Evolutionary conservation across 805 yeast species (phyloP).

Genomic region (Monosporozyma solicola): DNA sequence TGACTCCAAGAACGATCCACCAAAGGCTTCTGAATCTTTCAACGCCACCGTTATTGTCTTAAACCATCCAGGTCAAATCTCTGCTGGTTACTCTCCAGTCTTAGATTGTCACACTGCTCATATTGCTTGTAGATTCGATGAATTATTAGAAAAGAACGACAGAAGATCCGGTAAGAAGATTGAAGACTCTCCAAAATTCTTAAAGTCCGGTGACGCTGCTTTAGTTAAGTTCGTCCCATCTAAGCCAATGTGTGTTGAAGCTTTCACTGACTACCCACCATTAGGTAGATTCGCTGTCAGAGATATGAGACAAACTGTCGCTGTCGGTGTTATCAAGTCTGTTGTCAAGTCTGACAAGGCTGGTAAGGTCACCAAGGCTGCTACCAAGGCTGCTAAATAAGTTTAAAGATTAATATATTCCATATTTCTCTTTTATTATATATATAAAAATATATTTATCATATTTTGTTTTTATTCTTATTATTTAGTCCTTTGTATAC

Average conservation of each 20-base stretch:
- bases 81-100: slow-evolving; percentile 88
- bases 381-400: slow-evolving; percentile 36
- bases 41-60: slow-evolving; percentile 72
- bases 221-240: slow-evolving; percentile 82
- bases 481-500: slow-evolving; percentile 7
- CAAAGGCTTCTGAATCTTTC: slow-evolving; percentile 71
- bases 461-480: slow-evolving; percentile 12
- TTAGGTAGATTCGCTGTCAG: slow-evolving; percentile 97
- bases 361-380: slow-evolving; percentile 96
- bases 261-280: slow-evolving; percentile 92
- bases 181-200: slow-evolving; percentile 85
- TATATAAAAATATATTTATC: slow-evolving; percentile 6
- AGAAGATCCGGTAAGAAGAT: slow-evolving; percentile 87
- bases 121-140: slow-evolving; percentile 82
- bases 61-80: slow-evolving; percentile 88
- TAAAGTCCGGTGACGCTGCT: slow-evolving; percentile 96
- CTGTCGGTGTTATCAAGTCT: slow-evolving; percentile 97
- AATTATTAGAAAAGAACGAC: slow-evolving; percentile 76
- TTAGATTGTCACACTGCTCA: slow-evolving; percentile 91
- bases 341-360: slow-evolving; percentile 81
- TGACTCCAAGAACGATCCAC: slow-evolving; percentile 86
- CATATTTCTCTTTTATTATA: slow-evolving; percentile 2
- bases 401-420: neutral
- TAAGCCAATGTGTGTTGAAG: slow-evolving; percentile 92
- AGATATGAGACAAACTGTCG: slow-evolving; percentile 99